Conservation (phyloP, 495 filamentous ascomycete species). For the Podospora pseudoanserina region DNA sequence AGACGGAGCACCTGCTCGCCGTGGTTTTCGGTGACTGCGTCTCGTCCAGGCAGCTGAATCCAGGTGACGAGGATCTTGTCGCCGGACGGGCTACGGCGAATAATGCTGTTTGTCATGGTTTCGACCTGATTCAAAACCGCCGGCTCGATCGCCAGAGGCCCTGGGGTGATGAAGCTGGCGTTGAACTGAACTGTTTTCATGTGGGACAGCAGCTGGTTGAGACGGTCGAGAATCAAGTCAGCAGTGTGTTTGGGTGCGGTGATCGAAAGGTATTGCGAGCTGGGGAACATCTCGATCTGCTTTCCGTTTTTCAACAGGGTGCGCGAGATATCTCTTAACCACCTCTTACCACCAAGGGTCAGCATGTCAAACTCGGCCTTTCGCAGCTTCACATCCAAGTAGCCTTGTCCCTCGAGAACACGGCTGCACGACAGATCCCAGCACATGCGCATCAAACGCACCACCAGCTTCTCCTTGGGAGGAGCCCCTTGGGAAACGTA, state of each 20-base stretch:
- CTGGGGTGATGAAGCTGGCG: slow-evolving; percentile 19
- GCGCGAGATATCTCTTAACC: slow-evolving; percentile 29
- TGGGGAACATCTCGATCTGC: slow-evolving; percentile 32
- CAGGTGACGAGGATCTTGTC: slow-evolving; percentile 37
- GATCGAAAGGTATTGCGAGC: slow-evolving; percentile 30
- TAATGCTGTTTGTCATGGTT: slow-evolving; percentile 41
- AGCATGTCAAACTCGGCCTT: slow-evolving; percentile 36
- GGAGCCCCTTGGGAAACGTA: slow-evolving; percentile 25
- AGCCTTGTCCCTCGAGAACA: slow-evolving; percentile 30
- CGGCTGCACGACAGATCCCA: slow-evolving; percentile 38
- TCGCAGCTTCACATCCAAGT: slow-evolving; percentile 31
- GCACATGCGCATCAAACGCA: slow-evolving; percentile 39
- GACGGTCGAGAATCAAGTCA: slow-evolving; percentile 37
- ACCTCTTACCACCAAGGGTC: slow-evolving; percentile 35
- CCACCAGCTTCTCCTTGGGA: slow-evolving; percentile 36
- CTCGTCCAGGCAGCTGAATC: slow-evolving; percentile 29
- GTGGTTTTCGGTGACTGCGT: slow-evolving; percentile 27
- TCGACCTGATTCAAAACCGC: slow-evolving; percentile 38
- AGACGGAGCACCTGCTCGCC: slow-evolving; percentile 43
- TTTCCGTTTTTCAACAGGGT: slow-evolving; percentile 31
- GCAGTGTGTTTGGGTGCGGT: slow-evolving; percentile 33
- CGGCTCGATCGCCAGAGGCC: slow-evolving; percentile 18
- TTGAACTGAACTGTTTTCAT: slow-evolving; percentile 22
- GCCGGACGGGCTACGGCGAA: slow-evolving; percentile 24
- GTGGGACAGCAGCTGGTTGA: slow-evolving; percentile 29